A percentile compares a stretch with the other conserved stretches of the same genome.
Conservation (phyloP, 2,329 filamentous ascomycete genomes). For the Alternaria panax region DNA sequence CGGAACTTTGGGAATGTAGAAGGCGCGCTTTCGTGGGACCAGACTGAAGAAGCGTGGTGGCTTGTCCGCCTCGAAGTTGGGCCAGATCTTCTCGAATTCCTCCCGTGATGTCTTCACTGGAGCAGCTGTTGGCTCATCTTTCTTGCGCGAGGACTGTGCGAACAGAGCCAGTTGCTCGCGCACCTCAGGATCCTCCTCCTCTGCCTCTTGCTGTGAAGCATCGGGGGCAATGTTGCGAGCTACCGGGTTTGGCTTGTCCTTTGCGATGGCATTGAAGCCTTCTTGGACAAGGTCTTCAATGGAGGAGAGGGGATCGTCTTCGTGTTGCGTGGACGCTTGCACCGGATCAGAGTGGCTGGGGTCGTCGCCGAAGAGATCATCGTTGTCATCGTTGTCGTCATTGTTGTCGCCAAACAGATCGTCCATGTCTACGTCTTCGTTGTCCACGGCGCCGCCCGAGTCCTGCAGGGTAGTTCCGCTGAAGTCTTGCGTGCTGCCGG, state of each 20-base stretch:
- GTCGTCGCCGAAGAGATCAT: conserved; percentile 47
- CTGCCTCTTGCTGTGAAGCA: conserved; percentile 30
- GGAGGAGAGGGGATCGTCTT: conserved; percentile 50
- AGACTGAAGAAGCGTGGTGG: conserved; percentile 82
- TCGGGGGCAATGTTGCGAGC: conserved; percentile 29
- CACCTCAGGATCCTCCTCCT: conserved; percentile 44
- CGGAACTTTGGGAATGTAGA: conserved; percentile 80
- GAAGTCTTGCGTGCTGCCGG: conserved; percentile 29
- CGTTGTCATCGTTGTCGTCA: conserved; percentile 31
- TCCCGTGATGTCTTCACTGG: conserved; percentile 77
- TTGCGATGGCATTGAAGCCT: conserved; percentile 11
- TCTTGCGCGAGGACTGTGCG: conserved; percentile 34
- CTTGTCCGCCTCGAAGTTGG: conserved; percentile 77
- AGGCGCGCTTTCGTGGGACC: conserved; percentile 79
- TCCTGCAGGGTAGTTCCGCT: conserved; percentile 46
- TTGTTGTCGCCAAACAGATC: conserved; percentile 71
- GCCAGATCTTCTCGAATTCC: conserved; percentile 79
- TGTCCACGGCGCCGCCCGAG: conserved; percentile 26
- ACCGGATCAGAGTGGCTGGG: conserved; percentile 32
- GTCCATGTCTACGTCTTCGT: conserved; percentile 63
- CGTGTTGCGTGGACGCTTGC: conserved; percentile 37
- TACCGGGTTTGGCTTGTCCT: conserved; percentile 26
- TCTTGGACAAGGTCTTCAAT: conserved; percentile 31
- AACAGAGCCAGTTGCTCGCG: conserved; percentile 47
- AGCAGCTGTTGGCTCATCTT: conserved; percentile 63